Base-by-base conservation (phyloP, 2,329 filamentous ascomycete species). In the Alternaria solani region DNA sequence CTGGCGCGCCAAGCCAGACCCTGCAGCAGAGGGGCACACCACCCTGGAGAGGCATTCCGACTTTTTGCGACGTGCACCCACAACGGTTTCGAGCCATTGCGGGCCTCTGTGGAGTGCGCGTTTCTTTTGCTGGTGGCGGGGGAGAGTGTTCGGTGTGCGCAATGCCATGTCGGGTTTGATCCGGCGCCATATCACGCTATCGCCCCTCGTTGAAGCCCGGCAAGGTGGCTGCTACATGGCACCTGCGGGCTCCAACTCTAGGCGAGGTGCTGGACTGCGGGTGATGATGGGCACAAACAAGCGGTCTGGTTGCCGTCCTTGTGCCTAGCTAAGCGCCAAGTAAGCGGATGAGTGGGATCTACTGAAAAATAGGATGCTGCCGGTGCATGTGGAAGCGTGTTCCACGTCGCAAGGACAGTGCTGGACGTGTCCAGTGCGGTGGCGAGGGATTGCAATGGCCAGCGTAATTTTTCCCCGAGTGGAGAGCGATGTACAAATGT, bases 231-330 rank as follows among this genome's bases (percentile, higher is more conserved):
- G 49, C 52, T 49, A 51, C 64, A 18, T 60, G 55, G 53, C 62
- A 55, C 55, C 51, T 61, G 60, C 30, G 44, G 44, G 44, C 6
- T 30, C 48, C 26, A 51, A 57, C 63, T 65, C 55, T 60, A 65
- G 64, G 57, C 64, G 61, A 63, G 65, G 36, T 58, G 30, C 51
- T 41, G 55, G 61, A 59, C 57, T 61, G 59, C 63, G 66, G 67
- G 61, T 66, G 62, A 63, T 61, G 34, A 56, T 63, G 63, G 67
- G 58, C 58, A 51, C 67, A 64, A 69, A 71, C 63, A 69, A 66
- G 73, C 73, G 73, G 73, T 75, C 72, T 74, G 70, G 48, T 55
- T 61, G 64, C 61, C 65, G 57, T 64, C 61, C 28, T 44, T 28
- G 12, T 43, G 53, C 28, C 43, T 60, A 60, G 57, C 54, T 48